phyloP scores from a whole-genome alignment of 208 protist genomes.

The Acanthamoeba royreba region DNA sequence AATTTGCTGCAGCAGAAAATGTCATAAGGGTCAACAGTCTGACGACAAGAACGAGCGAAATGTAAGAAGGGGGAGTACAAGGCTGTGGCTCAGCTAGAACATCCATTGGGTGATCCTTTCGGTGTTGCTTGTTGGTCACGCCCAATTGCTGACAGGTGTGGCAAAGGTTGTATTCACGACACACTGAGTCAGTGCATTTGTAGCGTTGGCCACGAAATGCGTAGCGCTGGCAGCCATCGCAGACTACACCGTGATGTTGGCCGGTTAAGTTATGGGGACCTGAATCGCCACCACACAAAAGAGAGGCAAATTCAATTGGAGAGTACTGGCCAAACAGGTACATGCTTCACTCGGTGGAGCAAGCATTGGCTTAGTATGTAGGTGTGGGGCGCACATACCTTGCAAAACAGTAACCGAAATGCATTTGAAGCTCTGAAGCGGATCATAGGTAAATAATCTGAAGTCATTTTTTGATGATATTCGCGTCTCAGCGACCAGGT shows the following conservation, averaged over 20 bases:
- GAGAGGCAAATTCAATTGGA: too few species aligned
- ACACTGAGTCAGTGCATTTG: neutral
- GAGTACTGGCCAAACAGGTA: too few species aligned
- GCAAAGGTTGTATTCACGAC: neutral
- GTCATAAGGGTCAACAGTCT: too few species aligned
- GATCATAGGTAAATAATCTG: neutral
- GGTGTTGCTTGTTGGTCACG: neutral
- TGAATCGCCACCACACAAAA: too few species aligned
- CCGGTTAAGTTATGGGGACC: neutral
- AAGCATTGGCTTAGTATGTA: too few species aligned
- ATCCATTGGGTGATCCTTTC: neutral
- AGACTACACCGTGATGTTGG: neutral
- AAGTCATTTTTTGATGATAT: neutral
- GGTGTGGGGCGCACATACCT: too few species aligned
- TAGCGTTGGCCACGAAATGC: neutral
- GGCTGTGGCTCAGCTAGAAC: neutral
- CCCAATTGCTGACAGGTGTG: conserved; percentile 21
- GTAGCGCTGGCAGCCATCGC: conserved; percentile 11
- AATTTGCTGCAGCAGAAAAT: neutral
- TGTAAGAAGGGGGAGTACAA: neutral
- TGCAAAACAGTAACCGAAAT: neutral
- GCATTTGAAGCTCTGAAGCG: neutral
- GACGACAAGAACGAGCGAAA: neutral
- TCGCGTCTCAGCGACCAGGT: neutral
- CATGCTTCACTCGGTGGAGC: too few species aligned